Evolutionary conservation across 371 early-diverging fungal genomes (phyloP).

Genomic region (Rhizopus stolonifer): DNA sequence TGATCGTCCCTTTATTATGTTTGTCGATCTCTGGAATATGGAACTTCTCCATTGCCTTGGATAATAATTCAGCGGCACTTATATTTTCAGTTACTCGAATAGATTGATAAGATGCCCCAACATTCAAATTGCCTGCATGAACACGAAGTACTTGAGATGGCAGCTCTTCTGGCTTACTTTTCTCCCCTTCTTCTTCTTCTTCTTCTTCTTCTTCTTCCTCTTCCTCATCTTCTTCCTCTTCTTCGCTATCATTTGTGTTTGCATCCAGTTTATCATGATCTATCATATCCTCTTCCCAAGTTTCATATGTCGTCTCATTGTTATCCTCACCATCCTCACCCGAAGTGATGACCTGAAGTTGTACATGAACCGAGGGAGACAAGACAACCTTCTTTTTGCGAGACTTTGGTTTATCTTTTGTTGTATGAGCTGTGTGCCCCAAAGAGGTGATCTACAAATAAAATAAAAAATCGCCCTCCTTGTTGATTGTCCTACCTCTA

Average conservation of each 20-base stretch:
- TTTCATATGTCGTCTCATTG: constrained; percentile 26
- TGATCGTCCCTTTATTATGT: constrained; percentile 23
- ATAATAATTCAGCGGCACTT: constrained; percentile 42
- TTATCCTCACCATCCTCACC: constrained; percentile 24
- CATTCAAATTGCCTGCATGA: constrained; percentile 54
- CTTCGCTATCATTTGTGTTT: neutral
- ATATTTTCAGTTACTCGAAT: constrained; percentile 46
- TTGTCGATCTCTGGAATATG: constrained; percentile 36
- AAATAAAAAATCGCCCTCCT: neutral
- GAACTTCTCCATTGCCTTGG: constrained; percentile 48
- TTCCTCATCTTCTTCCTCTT: constrained; percentile 7
- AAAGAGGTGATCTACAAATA: constrained; percentile 22
- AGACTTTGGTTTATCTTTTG: constrained; percentile 2
- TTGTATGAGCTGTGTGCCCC: constrained; percentile 23
- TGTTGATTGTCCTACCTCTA: constrained; percentile 32
- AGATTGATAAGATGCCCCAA: constrained; percentile 53
- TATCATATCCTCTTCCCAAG: constrained; percentile 30
- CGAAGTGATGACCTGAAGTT: constrained; percentile 19
- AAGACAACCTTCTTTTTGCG: constrained; percentile 14
- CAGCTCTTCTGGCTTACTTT: too few species aligned
- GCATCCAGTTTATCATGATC: constrained; percentile 15
- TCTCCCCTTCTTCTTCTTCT: neutral
- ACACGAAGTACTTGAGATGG: constrained; percentile 31
- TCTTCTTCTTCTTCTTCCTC: neutral
- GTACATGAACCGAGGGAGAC: constrained; percentile 23